Evolutionary conservation across 176 grass and related monocot species (phyloP).

Genomic region (Carex kokanica): DNA sequence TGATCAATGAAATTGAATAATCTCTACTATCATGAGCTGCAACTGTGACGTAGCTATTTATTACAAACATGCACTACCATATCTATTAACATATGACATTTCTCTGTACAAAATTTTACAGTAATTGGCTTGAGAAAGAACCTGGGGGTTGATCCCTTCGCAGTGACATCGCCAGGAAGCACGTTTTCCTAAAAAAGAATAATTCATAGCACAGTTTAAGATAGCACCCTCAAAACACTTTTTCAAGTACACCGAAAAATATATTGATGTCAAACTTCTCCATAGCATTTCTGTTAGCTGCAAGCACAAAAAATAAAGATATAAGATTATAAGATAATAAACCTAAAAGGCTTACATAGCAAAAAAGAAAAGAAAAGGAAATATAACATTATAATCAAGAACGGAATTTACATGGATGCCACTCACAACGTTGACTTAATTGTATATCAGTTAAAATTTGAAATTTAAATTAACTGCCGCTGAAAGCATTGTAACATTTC

Average conservation of each 20-base stretch:
- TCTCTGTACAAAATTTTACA: slow-evolving; percentile 17
- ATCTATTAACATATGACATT: neutral
- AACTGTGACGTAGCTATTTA: neutral
- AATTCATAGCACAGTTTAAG: neutral
- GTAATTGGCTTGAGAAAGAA: neutral
- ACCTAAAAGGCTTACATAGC: neutral
- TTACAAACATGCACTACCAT: neutral
- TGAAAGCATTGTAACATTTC: neutral
- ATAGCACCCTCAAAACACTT: neutral
- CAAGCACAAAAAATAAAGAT: neutral
- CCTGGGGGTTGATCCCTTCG: neutral
- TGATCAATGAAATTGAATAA: neutral
- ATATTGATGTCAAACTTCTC: neutral
- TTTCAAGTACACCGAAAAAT: neutral
- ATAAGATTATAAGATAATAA: neutral
- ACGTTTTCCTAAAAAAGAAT: neutral
- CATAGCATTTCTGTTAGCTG: neutral
- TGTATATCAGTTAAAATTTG: neutral
- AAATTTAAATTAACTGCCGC: neutral
- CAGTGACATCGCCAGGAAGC: neutral
- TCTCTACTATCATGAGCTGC: neutral
- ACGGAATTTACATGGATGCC: neutral
- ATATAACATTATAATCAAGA: neutral
- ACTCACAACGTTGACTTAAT: neutral
- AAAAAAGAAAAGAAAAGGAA: neutral